These are phyloP conservation scores for Austroboletus niveus DNA, from an alignment of 1,284 basidiomycete species.

Conservation along the genomic window DNA sequence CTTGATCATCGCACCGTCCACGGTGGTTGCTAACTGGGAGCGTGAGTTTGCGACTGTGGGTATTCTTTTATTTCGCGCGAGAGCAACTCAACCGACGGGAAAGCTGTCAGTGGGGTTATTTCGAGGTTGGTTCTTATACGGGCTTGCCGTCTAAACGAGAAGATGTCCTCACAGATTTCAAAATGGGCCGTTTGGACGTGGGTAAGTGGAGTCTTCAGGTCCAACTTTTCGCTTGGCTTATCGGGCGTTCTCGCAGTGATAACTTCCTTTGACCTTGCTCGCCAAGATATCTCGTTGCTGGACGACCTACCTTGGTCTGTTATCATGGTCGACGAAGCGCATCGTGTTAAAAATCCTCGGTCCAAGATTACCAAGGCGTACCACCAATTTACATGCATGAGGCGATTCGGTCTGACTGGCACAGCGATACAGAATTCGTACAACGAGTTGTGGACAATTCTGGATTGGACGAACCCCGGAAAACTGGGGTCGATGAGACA, in stretches of 20 bases:
- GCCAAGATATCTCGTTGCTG: constrained; percentile 62
- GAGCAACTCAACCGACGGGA: neutral
- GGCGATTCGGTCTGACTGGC: constrained; percentile 79
- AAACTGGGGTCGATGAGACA: constrained; percentile 61
- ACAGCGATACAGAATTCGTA: constrained; percentile 87
- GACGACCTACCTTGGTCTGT: constrained; percentile 65
- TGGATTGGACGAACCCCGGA: constrained; percentile 80
- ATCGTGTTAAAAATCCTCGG: constrained; percentile 73
- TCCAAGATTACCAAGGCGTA: constrained; percentile 64
- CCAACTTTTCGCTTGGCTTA: neutral
- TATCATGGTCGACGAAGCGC: constrained; percentile 81
- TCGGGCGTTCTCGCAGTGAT: constrained; percentile 46
- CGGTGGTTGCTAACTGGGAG: constrained; percentile 80
- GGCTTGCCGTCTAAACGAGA: constrained; percentile 50
- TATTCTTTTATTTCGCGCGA: constrained; percentile 13
- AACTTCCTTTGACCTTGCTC: constrained; percentile 69
- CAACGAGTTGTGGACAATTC: constrained; percentile 78
- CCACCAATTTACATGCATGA: constrained; percentile 56
- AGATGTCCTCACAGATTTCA: constrained; percentile 64
- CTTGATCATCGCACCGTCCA: constrained; percentile 77
- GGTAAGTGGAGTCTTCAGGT: constrained; percentile 42
- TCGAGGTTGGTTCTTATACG: constrained; percentile 71
- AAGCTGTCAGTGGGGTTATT: constrained; percentile 68
- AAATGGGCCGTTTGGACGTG: constrained; percentile 71
- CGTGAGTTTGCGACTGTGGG: constrained; percentile 70